Base-by-base conservation (phyloP, 805 yeast genomes). In the Kluyveromyces siamensis region DNA sequence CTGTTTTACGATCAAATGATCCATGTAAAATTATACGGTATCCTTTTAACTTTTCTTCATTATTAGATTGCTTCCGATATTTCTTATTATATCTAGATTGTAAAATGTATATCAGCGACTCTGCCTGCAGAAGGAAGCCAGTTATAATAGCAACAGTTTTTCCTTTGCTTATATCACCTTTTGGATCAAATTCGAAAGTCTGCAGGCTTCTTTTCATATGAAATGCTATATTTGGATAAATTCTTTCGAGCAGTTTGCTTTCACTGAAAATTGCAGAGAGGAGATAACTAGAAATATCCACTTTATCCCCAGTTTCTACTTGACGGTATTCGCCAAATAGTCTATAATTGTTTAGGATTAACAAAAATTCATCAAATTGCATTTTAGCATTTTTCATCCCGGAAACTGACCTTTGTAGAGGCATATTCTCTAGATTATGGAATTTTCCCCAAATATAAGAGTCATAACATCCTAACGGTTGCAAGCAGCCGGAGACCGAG, bases 161-260 rank as follows among this genome's bases (percentile, higher is more conserved):
- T 14, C 38, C 38, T 36, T 36, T 36, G n/a, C 2, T 16, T 3
- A 36, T 36, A 36, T 36, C 16, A 14, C 38, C 38, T 14, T 14
- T 16, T 36, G 38, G 16, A 14, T 36, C 38, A 14, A 36, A 2
- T 36, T 4, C 16, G 16, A 36, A 41, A 10, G 14, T 27, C 11
- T 25, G 41, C 2, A 10, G 50, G 27, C 21, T 54, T 30, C 7
- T 38, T 27, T 13, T 41, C 13, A 50, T 39, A 21, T 46, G 49
- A 5, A 27, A 18, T 8, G 43, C 37, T 10, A 60, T 44, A 27
- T 52, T 54, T 7, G 66, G 66, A 42, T 59, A 57, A 33, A 59
- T 46, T 19, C 37, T 21, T 35, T 48, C 37, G 14, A 60, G 37
- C 47, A 47, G 47, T 41, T 49, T 49, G 33, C 53, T 52, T n/a